Evolutionary conservation across 2,329 filamentous ascomycete species (phyloP), one percentile per base, ranked within the genome.

Genomic region (Chrysoporthe austroafricana): DNA sequence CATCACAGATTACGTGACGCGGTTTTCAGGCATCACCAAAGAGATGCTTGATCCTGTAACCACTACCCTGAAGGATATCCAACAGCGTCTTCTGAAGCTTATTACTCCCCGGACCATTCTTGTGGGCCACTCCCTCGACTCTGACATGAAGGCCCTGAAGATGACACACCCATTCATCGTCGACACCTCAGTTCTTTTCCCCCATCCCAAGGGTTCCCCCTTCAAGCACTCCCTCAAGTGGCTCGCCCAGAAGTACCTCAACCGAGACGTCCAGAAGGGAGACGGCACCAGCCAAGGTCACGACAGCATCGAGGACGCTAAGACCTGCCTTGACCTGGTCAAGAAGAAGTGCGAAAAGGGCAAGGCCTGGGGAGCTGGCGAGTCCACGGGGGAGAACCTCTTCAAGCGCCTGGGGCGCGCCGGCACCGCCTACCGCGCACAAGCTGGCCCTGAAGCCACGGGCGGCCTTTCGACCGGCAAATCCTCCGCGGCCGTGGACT

Each of bases 331-430:
- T 16, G 94, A 98, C 74, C 89, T 99, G 1, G 89, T 98, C 60
- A 97, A 96, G 79, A 90, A 95, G 76, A 99, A 99, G 78, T 97
- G 95, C 77, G 94, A 98, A 77, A 96, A 92, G 79, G 96, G 96
- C 52, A 92, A 91, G 71, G 80, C 84, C 34, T 99, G 94, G 92
- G 96, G 93, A 46, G 91, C 90, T 0, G 88, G 88, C 62, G 93
- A 97, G 56, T 85, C 89, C 1, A 90, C 89, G 58, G 90, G 89
- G 52, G 96, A 99, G 80, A 95, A 93, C 72, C 88, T 99, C 62
- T 99, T 98, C 83, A 91, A 90, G 72, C 89, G 95, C 11, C 84
- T 99, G 4, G 86, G 85, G 3, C 85, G 90, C 57, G 83, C 88
- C 18, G 88, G 88, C 59, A 86, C 85, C 14, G 80, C 83, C 14